Percentiles rank a stretch among this genome's conserved stretches.
These are phyloP conservation scores for Kwoniella sp. DNA, from an alignment of 768 basidiomycete genomes.

Conservation along the genomic window DNA sequence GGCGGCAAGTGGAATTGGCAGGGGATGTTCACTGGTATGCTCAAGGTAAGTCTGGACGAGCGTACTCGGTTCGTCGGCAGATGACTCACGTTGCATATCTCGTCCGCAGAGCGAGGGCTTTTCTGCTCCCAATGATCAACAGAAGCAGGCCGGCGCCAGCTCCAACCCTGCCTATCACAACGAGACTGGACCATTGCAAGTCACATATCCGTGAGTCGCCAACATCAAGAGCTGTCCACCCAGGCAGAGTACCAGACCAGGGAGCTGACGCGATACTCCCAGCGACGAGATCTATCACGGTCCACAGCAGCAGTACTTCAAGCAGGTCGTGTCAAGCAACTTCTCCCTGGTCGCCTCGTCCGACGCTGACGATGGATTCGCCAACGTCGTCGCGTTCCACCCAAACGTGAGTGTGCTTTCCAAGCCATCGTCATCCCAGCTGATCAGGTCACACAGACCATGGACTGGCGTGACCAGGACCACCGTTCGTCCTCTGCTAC, in stretches of 20 bases:
- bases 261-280: background rate
- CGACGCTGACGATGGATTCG: conserved; percentile 59
- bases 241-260: no score
- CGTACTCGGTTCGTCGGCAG: no score
- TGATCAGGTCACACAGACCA: conserved; percentile 36
- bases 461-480: conserved; percentile 56
- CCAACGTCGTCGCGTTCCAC: conserved; percentile 59
- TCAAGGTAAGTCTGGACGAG: conserved; percentile 30
- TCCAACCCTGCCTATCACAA: conserved; percentile 57
- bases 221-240: background rate
- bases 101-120: conserved; percentile 30
- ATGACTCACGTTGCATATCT: background rate
- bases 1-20: conserved; percentile 52
- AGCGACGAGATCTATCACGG: conserved; percentile 57
- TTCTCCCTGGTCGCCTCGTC: conserved; percentile 37
- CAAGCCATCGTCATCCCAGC: background rate
- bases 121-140: conserved; percentile 31
- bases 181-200: conserved; percentile 57
- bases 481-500: conserved; percentile 59
- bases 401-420: conserved; percentile 52
- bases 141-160: conserved; percentile 42
- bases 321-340: conserved; percentile 56
- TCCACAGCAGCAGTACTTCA: conserved; percentile 57
- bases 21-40: conserved; percentile 49
- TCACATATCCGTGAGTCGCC: conserved; percentile 50